A percentile compares a stretch with the other conserved stretches of the same genome.
Conservation (phyloP, 163 green algal genomes). For the Volvox carteri region DNA sequence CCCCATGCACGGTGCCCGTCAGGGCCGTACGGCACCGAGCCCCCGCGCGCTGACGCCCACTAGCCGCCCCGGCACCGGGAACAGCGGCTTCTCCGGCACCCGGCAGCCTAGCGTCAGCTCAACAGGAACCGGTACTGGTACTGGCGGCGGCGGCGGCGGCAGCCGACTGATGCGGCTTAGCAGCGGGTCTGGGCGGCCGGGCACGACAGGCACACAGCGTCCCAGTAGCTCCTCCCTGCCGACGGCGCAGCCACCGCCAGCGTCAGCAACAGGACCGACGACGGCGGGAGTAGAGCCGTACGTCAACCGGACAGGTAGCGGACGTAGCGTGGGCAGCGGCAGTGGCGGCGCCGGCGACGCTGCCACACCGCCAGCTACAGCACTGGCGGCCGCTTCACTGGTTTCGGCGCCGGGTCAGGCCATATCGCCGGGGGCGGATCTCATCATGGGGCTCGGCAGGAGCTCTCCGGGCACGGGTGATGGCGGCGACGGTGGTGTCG, state of each 20-base stretch:
- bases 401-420: too few species aligned
- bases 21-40: background rate
- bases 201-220: background rate
- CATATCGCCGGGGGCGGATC: too few species aligned
- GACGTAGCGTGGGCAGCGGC: background rate
- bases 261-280: background rate
- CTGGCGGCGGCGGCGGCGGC: background rate
- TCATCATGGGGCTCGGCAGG: too few species aligned
- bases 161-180: background rate
- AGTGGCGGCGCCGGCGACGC: background rate
- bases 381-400: too few species aligned
- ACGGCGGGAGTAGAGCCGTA: background rate
- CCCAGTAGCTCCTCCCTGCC: background rate
- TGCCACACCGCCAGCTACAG: too few species aligned
- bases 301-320: background rate
- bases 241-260: background rate
- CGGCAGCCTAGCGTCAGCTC: background rate
- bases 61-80: slow-evolving; percentile 14
- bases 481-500: background rate
- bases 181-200: background rate
- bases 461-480: background rate
- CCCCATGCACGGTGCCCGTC: background rate
- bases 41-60: background rate
- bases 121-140: too few species aligned
- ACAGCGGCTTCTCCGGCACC: background rate